Evolutionary conservation across 805 yeast genomes (phyloP), one percentile per base, ranked within the genome.

Genomic region (Yamadazyma kitorensis): DNA sequence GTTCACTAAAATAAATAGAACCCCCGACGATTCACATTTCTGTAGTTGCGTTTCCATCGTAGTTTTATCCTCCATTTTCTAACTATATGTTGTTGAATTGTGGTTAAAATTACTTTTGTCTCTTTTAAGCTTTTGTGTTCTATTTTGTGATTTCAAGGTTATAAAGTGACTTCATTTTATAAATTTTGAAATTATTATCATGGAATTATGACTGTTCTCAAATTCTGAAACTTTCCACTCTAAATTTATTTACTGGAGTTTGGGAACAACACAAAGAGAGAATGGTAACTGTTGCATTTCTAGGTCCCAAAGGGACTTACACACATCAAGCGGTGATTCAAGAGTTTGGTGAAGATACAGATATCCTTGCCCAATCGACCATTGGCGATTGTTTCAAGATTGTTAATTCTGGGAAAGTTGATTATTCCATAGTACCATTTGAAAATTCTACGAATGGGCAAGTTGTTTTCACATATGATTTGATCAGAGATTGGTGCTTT

Each of bases 401-500:
- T 1, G 59, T 82, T 7, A 57, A 70, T 21, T 45, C 57, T 3
- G 60, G 60, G 13, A 46, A 49, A 3, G 79, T 78, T n/a, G 80
- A 79, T 34, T 80, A 66, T 51, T 80, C 91, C 0, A 82, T 88
- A 8, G 83, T 93, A 2, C 98, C 98, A 1, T 76, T 86, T 47
- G 97, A 91, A 50, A 91, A 91, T 61, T 88, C 97, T 3, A 83
- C 97, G 2, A 93, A 91, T 57, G 98, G 98, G 0, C 89, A 83
- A 45, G 98, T 93, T 5, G 84, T 81, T 1, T 76, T 82, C 51
- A 86, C 96, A 0, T 81, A 86, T 54, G 96, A 88, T 52, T 63
- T 88, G 10, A 64, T 91, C 19, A 64, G 95, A 43, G 88, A 84
- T 51, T 75, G 80, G 75, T 70, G 69, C 38, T 52, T 72, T 17